These are phyloP conservation scores for Thraustochytrium sp. DNA, from an alignment of 352 stramenopile species.

Conservation along the genomic window DNA sequence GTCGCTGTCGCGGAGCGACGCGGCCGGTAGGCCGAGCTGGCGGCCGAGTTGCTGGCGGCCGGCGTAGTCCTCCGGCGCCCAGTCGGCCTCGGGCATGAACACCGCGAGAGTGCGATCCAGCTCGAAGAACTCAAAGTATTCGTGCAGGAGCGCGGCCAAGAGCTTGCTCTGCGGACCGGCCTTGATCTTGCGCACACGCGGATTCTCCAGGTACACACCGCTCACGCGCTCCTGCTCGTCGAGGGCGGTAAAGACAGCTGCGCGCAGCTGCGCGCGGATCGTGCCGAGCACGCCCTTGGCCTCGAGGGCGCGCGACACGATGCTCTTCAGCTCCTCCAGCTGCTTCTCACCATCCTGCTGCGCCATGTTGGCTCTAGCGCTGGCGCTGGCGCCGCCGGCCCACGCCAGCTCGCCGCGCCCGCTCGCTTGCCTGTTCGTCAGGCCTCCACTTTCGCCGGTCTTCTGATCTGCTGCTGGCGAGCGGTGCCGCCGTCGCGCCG, in stretches of 20 bases:
- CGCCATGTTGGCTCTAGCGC: not conserved
- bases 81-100: conserved; percentile 31
- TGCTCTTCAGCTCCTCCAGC: conserved; percentile 30
- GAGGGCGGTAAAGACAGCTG: conserved; percentile 30
- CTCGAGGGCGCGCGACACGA: conserved; percentile 31
- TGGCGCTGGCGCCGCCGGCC: not conserved
- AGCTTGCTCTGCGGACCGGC: not conserved
- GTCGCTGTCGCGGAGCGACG: not conserved
- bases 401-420: not conserved
- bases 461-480: too few species aligned
- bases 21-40: not conserved
- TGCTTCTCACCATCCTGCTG: not conserved
- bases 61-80: not conserved
- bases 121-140: conserved; percentile 44
- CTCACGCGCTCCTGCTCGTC: conserved; percentile 33
- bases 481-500: too few species aligned
- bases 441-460: too few species aligned
- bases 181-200: not conserved
- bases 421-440: too few species aligned
- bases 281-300: conserved; percentile 32
- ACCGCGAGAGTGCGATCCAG: conserved; percentile 29
- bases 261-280: conserved; percentile 38
- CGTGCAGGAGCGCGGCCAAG: conserved; percentile 7
- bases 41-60: not conserved
- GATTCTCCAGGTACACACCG: conserved; percentile 11